Evolutionary conservation across 1,139 yeast species (phyloP), one percentile per base, ranked within the genome.

Genomic region (Saccharomycopsis crataegensis): DNA sequence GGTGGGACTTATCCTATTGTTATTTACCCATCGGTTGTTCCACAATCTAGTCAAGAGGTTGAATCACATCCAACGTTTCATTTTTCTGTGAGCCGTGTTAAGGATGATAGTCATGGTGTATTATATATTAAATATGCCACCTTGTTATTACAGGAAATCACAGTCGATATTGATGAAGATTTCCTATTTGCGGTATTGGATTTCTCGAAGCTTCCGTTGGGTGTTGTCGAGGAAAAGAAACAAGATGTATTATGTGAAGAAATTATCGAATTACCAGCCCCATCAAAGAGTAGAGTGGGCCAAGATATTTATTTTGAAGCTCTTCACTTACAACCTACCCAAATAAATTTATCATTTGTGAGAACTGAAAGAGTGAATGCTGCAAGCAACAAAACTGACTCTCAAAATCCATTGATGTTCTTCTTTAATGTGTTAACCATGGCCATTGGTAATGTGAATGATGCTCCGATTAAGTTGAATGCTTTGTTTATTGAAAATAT

Each of bases 401-500:
- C 88, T 0, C 82, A 79, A 54, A 86, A 85, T 60, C 75, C 95
- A 0, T 67, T 77, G 59, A 78, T 82, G 77, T 86, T 85, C 67
- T 83, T 90, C 63, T 76, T 88, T 61, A 90, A 93, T 65, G 83
- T 93, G 48, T 72, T 94, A 58, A 90, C 98, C 0, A 91, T 91
- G 98, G 96, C 99, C 0, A 81, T 94, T 60, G 99, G 99, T 34
- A 94, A 93, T 67, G 88, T 94, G 57, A 91, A 93, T 64, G 98
- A 93, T 68, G 99, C 99, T 0, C 99, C 99, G 1, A 88, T 94
- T 43, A 80, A 86, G 62, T 72, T 94, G 64, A 89, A 93, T 65
- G 93, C 99, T 0, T 73, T 94, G 60, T 78, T 89, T 58, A 78
- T 93, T 66, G 97, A 90, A 62, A 94, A 94, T 65, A 82, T 91